Percentiles rank a stretch among this genome's conserved stretches.
Conservation (phyloP, 2,329 filamentous ascomycete species). For the Phialophora verrucosa region DNA sequence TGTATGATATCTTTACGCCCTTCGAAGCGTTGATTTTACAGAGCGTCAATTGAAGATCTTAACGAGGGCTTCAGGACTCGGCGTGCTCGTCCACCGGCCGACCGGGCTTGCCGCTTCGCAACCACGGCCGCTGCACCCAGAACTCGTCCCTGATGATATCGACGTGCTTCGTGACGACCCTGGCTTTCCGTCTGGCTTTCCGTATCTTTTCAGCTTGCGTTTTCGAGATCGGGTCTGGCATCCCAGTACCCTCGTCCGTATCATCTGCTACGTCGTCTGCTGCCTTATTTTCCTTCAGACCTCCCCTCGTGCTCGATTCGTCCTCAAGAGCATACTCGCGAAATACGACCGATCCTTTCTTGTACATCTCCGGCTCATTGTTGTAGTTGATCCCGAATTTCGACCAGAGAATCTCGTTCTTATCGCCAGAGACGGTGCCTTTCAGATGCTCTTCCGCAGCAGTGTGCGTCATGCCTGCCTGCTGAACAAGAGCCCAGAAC, state of each 20-base stretch:
- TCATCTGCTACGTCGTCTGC: background rate
- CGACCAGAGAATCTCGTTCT: constrained; percentile 94
- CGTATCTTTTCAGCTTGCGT: constrained; percentile 82
- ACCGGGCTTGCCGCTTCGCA: constrained; percentile 46
- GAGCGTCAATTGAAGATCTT: background rate
- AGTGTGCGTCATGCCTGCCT: constrained; percentile 74
- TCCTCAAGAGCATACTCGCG: constrained; percentile 74
- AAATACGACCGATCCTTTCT: constrained; percentile 90
- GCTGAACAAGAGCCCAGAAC: constrained; percentile 86
- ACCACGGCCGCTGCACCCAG: constrained; percentile 86
- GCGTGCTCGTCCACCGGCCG: constrained; percentile 1
- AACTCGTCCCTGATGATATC: constrained; percentile 97
- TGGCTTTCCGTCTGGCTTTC: constrained; percentile 80
- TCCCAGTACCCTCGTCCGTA: background rate
- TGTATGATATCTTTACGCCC: background rate
- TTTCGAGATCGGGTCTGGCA: constrained; percentile 56
- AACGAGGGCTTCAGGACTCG: background rate
- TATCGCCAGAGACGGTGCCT: constrained; percentile 82
- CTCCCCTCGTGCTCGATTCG: constrained; percentile 3
- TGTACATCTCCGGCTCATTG: constrained; percentile 89
- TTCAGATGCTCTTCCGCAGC: constrained; percentile 82
- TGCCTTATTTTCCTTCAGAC: background rate
- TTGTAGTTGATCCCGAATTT: constrained; percentile 96
- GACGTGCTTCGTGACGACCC: constrained; percentile 79
- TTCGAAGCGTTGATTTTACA: background rate